A percentile compares a stretch with the other conserved stretches of the same genome.
phyloP scores from a whole-genome alignment of 1,139 yeast genomes.

The Taphrina communis region DNA sequence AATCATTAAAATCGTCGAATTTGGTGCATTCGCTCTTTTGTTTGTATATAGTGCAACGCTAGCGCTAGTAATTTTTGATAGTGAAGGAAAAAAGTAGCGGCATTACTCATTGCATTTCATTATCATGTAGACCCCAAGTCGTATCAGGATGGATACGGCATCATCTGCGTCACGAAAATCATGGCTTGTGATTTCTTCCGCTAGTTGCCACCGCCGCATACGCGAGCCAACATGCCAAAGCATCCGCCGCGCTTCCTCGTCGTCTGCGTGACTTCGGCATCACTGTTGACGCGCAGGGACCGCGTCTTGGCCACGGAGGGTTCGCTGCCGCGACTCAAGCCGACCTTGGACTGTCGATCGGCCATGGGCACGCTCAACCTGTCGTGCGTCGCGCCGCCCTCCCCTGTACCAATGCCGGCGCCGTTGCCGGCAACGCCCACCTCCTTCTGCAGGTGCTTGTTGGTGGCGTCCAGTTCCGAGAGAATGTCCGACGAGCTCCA shows the following conservation, averaged over 20 bases:
- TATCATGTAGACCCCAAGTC: too few species aligned
- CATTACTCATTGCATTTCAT: too few species aligned
- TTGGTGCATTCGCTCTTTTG: not conserved
- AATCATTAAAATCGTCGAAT: not conserved
- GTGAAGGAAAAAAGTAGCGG: too few species aligned
- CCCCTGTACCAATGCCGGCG: not conserved
- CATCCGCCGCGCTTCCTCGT: constrained; percentile 1
- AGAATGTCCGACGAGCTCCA: constrained; percentile 35
- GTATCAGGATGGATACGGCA: too few species aligned
- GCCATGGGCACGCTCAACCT: constrained; percentile 2
- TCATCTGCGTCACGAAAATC: not conserved
- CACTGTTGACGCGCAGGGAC: constrained; percentile 1
- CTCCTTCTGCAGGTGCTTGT: not conserved
- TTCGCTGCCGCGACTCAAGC: constrained; percentile 10
- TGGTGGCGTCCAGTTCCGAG: not conserved
- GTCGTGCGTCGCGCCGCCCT: not conserved
- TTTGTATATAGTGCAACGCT: not conserved
- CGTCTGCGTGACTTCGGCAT: not conserved
- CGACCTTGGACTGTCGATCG: constrained; percentile 19
- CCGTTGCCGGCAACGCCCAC: not conserved
- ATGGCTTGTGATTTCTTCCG: not conserved
- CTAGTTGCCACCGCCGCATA: constrained; percentile 8
- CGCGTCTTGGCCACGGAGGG: constrained; percentile 2
- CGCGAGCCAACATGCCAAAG: not conserved
- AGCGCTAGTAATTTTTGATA: not conserved